A percentile compares a stretch with the other conserved stretches of the same genome.
Conservation (phyloP, 495 filamentous ascomycete species). For the Penicillium riverlandense region DNA sequence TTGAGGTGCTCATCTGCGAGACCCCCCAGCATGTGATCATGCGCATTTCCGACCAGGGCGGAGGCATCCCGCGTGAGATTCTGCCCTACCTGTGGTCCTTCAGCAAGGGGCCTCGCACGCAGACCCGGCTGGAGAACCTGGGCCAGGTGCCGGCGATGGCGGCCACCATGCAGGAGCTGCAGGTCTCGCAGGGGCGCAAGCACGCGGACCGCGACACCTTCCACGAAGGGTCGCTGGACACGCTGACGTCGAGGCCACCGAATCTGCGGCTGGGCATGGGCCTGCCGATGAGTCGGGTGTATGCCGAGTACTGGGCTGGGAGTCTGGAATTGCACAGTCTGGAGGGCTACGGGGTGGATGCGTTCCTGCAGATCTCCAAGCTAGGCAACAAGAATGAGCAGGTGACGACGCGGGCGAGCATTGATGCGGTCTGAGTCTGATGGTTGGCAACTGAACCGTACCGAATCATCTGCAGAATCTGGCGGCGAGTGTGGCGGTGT, state of each 20-base stretch:
- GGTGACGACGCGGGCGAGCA: conserved; percentile 75
- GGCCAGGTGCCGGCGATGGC: conserved; percentile 85
- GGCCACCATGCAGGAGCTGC: conserved; percentile 87
- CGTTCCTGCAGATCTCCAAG: conserved; percentile 93
- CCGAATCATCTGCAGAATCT: not conserved
- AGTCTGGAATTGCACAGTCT: conserved; percentile 86
- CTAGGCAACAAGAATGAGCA: conserved; percentile 98
- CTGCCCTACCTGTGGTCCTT: conserved; percentile 95
- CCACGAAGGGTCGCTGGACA: conserved; percentile 61
- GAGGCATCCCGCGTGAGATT: conserved; percentile 77
- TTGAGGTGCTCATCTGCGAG: conserved; percentile 92
- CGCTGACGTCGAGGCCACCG: conserved; percentile 72
- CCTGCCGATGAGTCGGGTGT: conserved; percentile 86
- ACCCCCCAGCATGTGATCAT: conserved; percentile 93
- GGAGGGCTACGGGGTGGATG: conserved; percentile 96
- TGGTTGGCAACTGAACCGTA: not conserved
- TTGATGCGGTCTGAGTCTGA: conserved; percentile 69
- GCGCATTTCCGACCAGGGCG: conserved; percentile 89
- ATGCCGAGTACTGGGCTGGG: conserved; percentile 98
- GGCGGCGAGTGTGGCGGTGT: not conserved
- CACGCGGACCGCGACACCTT: conserved; percentile 23
- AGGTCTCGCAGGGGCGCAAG: conserved; percentile 25
- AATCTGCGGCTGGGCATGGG: conserved; percentile 90
- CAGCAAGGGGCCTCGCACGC: conserved; percentile 75
- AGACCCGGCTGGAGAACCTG: conserved; percentile 71